These are phyloP conservation scores for Castanea mollissima DNA, from an alignment of 306 rosid species.

Conservation along the genomic window DNA sequence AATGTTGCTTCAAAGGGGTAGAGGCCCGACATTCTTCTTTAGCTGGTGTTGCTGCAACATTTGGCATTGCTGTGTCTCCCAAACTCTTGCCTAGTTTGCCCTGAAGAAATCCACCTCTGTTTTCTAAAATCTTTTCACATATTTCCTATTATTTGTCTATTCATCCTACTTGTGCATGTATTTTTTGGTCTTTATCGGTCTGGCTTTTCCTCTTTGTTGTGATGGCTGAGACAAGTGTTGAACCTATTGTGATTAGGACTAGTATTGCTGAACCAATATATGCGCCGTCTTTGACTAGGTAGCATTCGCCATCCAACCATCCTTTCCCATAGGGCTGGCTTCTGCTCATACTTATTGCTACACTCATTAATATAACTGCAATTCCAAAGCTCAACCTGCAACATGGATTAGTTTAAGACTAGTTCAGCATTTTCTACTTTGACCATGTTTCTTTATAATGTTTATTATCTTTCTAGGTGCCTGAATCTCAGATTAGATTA, in stretches of 20 bases:
- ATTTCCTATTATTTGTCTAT: background rate
- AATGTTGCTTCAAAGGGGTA: background rate
- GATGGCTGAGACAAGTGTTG: conserved; percentile 46
- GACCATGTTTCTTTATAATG: background rate
- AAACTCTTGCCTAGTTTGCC: conserved; percentile 3
- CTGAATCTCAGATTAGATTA: background rate
- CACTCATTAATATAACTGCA: conserved; percentile 44
- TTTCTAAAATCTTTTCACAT: background rate
- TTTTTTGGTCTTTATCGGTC: conserved; percentile 35
- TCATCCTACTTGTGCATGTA: conserved; percentile 41
- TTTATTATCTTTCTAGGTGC: background rate
- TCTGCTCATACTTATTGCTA: conserved; percentile 74
- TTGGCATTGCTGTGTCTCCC: background rate
- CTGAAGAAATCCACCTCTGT: conserved; percentile 5
- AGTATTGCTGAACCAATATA: conserved; percentile 56
- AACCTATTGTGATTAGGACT: conserved; percentile 41
- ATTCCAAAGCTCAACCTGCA: conserved; percentile 78
- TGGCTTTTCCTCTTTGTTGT: conserved; percentile 31
- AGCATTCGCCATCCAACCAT: conserved; percentile 89
- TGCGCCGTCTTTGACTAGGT: conserved; percentile 56
- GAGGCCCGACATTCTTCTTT: conserved; percentile 3
- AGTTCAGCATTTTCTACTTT: background rate
- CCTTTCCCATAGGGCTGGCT: conserved; percentile 67
- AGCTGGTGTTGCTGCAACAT: conserved; percentile 3
- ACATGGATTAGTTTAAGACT: conserved; percentile 15